phyloP scores from a whole-genome alignment of 2,329 filamentous ascomycete species.

The Apiospora marii region DNA sequence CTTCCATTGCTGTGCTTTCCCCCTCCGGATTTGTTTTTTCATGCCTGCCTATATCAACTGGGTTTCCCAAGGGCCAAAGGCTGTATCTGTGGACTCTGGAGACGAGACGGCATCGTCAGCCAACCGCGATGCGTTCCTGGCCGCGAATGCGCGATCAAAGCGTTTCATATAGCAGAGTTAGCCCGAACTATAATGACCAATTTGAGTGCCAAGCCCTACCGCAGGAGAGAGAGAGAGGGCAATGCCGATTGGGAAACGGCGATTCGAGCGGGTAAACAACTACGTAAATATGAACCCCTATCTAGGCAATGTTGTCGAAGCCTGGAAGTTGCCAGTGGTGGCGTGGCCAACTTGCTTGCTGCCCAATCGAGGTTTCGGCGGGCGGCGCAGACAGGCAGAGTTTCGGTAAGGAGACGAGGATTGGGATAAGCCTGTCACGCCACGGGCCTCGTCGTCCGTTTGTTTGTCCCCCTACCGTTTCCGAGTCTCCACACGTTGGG shows the following conservation, averaged over 20 bases:
- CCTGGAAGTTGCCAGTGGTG: background rate
- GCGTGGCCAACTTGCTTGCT: background rate
- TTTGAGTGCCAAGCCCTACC: background rate
- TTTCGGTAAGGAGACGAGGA: slow-evolving; percentile 2
- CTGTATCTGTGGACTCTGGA: slow-evolving; percentile 8
- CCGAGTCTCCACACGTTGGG: background rate
- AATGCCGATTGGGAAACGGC: background rate
- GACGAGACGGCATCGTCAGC: background rate
- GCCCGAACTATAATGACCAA: background rate
- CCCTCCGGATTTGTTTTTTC: background rate
- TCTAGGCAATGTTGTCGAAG: background rate
- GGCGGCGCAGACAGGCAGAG: background rate
- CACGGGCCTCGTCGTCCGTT: background rate
- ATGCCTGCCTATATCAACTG: background rate
- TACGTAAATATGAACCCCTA: background rate
- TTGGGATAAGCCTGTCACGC: background rate
- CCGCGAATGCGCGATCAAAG: background rate
- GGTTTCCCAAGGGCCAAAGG: background rate
- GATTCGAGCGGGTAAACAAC: background rate
- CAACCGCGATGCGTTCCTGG: background rate
- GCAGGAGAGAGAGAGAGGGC: background rate
- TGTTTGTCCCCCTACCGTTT: background rate
- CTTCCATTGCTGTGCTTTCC: no score
- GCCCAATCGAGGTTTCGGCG: background rate
- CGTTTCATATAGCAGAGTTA: background rate